Conservation (phyloP, 2,329 filamentous ascomycete genomes). For the Hymenoscyphus linearis region DNA sequence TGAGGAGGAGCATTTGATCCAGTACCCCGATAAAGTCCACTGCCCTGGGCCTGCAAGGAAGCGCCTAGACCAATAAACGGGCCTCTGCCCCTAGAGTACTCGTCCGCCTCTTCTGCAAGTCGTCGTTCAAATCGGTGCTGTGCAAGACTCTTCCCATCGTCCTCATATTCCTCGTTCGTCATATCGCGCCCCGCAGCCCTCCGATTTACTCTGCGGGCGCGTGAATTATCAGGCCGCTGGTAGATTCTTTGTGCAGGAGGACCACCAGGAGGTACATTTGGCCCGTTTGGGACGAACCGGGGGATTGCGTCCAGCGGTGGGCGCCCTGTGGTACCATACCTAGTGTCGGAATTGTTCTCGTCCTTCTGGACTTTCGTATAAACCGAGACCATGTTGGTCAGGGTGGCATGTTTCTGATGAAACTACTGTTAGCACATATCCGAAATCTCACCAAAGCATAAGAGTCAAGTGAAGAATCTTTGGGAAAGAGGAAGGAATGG, state of each 20-base stretch:
- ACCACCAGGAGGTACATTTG: neutral
- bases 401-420: constrained; percentile 4
- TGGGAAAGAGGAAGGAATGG: neutral
- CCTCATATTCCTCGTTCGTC: neutral
- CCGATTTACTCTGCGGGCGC: neutral
- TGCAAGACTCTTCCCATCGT: neutral
- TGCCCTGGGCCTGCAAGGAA: no score
- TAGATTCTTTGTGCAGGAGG: neutral
- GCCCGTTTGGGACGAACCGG: neutral
- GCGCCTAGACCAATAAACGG: no score
- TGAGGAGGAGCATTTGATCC: no score
- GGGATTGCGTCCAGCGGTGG: neutral
- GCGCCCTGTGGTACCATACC: constrained; percentile 11
- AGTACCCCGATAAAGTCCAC: no score
- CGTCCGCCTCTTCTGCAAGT: neutral
- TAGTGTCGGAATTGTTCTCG: constrained; percentile 7
- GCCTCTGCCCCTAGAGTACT: no score
- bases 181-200: neutral
- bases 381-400: constrained; percentile 8
- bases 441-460: neutral
- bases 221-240: neutral
- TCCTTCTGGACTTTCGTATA: constrained; percentile 8
- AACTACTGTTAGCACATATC: neutral
- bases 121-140: neutral
- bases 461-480: neutral